Percentiles rank a stretch among this genome's conserved stretches.
Evolutionary conservation across 305 asterid species (phyloP).

Genomic region (Stenogyne calaminthoides): DNA sequence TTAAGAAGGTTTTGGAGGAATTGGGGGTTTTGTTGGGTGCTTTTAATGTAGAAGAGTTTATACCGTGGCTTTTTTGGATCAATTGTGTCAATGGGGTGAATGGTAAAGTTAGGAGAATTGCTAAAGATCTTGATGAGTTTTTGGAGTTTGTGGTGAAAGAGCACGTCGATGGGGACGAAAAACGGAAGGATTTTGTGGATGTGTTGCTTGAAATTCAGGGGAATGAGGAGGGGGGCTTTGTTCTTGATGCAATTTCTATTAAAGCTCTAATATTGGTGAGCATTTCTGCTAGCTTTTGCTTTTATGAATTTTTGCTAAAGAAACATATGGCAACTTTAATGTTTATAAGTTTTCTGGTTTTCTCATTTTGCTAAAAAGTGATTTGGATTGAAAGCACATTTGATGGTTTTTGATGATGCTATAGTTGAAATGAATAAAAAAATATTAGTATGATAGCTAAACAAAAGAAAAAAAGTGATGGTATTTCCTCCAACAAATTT

Average conservation of each 20-base stretch:
- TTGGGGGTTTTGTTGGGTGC: not conserved
- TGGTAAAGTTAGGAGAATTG: not conserved
- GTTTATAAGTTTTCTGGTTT: not conserved
- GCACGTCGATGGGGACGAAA: not conserved
- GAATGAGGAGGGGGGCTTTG: not conserved
- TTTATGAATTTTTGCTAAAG: not conserved
- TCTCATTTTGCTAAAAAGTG: not conserved
- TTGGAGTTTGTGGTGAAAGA: not conserved
- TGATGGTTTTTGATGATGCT: not conserved
- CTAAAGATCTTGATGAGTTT: not conserved
- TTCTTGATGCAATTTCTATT: not conserved
- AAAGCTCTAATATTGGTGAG: conserved; percentile 1
- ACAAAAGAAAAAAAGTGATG: too few species aligned
- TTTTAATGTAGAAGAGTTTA: not conserved
- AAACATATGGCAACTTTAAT: not conserved
- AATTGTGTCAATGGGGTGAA: not conserved
- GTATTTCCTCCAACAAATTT: too few species aligned
- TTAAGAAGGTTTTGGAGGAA: conserved; percentile 1
- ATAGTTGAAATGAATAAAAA: not conserved
- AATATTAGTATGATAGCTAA: not conserved
- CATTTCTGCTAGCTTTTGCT: not conserved
- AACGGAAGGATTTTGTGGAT: not conserved
- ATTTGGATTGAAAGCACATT: not conserved
- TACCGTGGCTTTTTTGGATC: not conserved
- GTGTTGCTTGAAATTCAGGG: not conserved